Percentiles rank a stretch among this genome's conserved stretches.
phyloP scores from a whole-genome alignment of 345 rosid species.

The Dovyalis caffra region DNA sequence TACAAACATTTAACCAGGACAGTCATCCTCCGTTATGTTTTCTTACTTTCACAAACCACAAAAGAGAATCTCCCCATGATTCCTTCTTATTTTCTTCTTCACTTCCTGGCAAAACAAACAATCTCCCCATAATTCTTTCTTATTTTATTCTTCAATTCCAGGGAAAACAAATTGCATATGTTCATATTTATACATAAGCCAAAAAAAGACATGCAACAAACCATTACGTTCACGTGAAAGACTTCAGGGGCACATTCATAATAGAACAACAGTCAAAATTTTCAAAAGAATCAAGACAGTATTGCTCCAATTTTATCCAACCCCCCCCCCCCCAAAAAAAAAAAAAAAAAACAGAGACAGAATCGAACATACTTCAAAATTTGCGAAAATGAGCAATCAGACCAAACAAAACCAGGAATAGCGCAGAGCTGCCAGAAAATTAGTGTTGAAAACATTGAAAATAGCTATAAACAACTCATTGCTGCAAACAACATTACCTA shows the following conservation, averaged over 20 bases:
- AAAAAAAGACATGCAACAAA: not conserved
- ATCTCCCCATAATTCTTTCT: not conserved
- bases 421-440: not conserved
- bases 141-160: conserved; percentile 6
- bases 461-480: not conserved
- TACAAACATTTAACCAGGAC: not conserved
- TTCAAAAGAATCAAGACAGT: not conserved
- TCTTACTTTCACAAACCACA: not conserved
- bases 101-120: not conserved
- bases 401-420: too few species aligned
- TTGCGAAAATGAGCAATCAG: not conserved
- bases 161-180: not conserved
- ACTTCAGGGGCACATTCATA: not conserved
- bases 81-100: too few species aligned
- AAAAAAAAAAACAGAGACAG: not conserved
- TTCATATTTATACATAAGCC: not conserved
- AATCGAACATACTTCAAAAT: not conserved
- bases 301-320: not conserved
- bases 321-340: not conserved
- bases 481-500: not conserved
- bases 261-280: not conserved
- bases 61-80: not conserved
- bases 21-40: not conserved
- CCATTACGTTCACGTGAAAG: too few species aligned
- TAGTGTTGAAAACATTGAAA: not conserved